Evolutionary conservation across 352 stramenopile species (phyloP), one percentile per base, ranked within the genome.

Genomic region (Pythium graminicola): DNA sequence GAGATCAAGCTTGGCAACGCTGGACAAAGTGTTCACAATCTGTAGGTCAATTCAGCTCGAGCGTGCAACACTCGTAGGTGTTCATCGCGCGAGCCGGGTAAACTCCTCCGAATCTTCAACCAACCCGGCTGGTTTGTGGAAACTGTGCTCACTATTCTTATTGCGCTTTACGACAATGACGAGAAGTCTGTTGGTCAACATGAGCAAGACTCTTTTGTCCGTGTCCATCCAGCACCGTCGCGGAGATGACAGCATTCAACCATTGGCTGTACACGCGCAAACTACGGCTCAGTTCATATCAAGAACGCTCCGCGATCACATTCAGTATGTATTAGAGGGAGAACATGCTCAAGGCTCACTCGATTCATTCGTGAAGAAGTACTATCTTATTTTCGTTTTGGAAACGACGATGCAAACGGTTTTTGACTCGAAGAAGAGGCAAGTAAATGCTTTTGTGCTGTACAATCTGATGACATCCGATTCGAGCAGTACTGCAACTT

Each of bases 351-450:
- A n/a, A 6, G n/a, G 23, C 6, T 17, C 22, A 35, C 9, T 77
- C 7, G 65, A 85, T 24, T 55, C 51, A 2, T 89, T 89, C 24
- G 77, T 80, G 4, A 76, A 72, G 53, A 77, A 88, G 50, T 92
- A 87, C 48, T 89, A 87, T 36, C 51, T 90, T 3, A 73, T 75
- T 11, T 94, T 88, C 20, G 58, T 92, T 3, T 59, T 94, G 28
- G 83, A 94, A 50, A 92, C 83, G 6, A 74, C 89, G 9, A 76
- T 82, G 29, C 62, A 70, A 32, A 67, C 88, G 4, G 32, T 91
- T 11, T 91, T 92, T 41, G 81, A 91, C 20, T 67, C 64, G 29
- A 89, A 86, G 62, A 86, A 81, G 40, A 88, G 85, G 35, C 79
- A 86, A 60, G 62, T 72, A 6, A 92, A 91, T 39, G 85, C 78